Evolutionary conservation across 148 eudicot species (phyloP).

Genomic region (Limonium bicolor): DNA sequence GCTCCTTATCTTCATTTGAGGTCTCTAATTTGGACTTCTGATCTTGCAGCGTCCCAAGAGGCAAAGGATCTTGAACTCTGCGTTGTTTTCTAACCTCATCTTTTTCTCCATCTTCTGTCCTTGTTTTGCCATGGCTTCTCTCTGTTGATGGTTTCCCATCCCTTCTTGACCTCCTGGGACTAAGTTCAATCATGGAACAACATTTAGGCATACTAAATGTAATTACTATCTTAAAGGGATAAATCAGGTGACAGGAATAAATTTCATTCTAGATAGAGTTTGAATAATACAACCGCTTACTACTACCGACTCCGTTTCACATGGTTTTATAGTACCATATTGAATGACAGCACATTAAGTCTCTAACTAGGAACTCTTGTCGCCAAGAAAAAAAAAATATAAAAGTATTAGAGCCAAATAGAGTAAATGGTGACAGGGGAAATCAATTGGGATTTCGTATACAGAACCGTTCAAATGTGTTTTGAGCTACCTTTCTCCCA

Average conservation of each 20-base stretch:
- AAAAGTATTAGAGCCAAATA: too few species aligned
- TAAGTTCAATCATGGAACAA: slow-evolving; percentile 4
- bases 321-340: too few species aligned
- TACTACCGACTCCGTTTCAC: too few species aligned
- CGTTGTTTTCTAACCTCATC: slow-evolving; percentile 39
- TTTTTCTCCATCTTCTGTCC: slow-evolving; percentile 23
- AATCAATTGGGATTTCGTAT: too few species aligned
- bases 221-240: background rate
- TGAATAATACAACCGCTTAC: too few species aligned
- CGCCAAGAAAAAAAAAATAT: too few species aligned
- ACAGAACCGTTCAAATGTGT: too few species aligned
- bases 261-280: background rate
- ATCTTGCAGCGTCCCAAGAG: slow-evolving; percentile 28
- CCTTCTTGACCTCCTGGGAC: slow-evolving; percentile 39
- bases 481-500: too few species aligned
- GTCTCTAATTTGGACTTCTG: slow-evolving; percentile 24
- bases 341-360: too few species aligned
- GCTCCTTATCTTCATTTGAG: slow-evolving; percentile 21
- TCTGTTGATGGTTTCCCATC: slow-evolving; percentile 40
- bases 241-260: background rate
- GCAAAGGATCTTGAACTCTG: slow-evolving; percentile 45
- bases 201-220: background rate
- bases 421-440: too few species aligned
- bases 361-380: too few species aligned
- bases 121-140: slow-evolving; percentile 26